Evolutionary conservation across 116 monocot species (phyloP), one percentile per base, ranked within the genome.

Genomic region (Dioscorea cayenensis): DNA sequence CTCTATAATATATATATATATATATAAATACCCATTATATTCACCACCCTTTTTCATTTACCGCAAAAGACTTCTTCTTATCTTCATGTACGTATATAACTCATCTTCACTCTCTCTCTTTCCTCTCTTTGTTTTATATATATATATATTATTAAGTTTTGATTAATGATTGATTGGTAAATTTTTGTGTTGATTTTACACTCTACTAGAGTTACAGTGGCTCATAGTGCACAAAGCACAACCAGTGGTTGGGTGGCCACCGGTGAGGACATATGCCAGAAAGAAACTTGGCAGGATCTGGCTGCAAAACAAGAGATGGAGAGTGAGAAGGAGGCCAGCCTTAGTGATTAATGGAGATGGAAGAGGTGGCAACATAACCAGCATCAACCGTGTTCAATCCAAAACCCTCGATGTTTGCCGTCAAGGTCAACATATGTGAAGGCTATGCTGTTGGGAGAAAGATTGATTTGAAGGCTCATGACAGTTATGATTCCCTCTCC

Each of bases 401-500:
- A n/a, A 67, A 6, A 12, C 12, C 62, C 9, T 60, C 81, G 19
- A 83, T 83, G 83, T 92, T 85, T 70, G n/a, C n/a, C n/a, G 92
- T 92, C 71, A 92, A 92, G 78, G 92, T 92, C 55, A 88, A 86
- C 66, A 80, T 92, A 81, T n/a, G n/a, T n/a, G 88, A 92, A 64
- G 92, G 92, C 0, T 85, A 66, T 16, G 77, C 78, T 0, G 84
- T 92, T 2, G 92, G 92, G 13, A 72, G 92, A 38, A 92, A 88
- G 76, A 80, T 92, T 37, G 76, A 92, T 62, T 72, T 92, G 27
- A 81, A 76, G 77, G 84, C 81, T 8, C 81, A 86, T 70, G 66
- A 79, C 36, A 77, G 77, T 60, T 92, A 92, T 23, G 79, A 80
- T 3, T 86, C 92, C 0, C 88, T 92, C 71, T 92, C 86, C 25